These are phyloP conservation scores for Cryphonectria parasitica DNA, from an alignment of 2,329 filamentous ascomycete genomes.

Conservation along the genomic window DNA sequence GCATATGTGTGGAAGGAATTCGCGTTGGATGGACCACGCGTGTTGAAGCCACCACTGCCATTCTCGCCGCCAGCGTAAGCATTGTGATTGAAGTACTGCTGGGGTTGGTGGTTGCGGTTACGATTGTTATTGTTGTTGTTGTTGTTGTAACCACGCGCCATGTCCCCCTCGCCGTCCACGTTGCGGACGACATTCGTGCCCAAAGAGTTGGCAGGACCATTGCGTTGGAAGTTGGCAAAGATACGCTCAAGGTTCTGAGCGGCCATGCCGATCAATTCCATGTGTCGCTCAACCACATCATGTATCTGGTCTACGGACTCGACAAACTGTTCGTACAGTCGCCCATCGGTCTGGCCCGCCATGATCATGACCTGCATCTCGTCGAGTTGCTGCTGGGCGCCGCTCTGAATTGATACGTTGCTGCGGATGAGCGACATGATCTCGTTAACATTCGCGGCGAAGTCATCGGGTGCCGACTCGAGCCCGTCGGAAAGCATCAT, in stretches of 20 bases:
- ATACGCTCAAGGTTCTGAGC: not conserved
- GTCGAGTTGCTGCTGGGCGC: not conserved
- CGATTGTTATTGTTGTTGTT: not conserved
- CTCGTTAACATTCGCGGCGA: not conserved
- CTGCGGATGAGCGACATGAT: not conserved
- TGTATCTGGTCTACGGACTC: not conserved
- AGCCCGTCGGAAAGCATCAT: not conserved
- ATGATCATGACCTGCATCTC: not conserved
- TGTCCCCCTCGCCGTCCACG: not conserved
- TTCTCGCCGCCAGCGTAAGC: not conserved
- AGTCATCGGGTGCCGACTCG: not conserved
- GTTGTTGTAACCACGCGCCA: not conserved
- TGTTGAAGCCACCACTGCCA: not conserved
- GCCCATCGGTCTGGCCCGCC: too few species aligned
- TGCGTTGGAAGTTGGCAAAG: too few species aligned
- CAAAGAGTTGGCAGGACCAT: not conserved
- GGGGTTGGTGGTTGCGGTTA: not conserved
- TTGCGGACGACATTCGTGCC: not conserved
- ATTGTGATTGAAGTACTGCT: not conserved
- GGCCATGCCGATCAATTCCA: not conserved
- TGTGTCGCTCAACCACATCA: not conserved
- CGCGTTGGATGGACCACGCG: not conserved
- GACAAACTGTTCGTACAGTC: not conserved
- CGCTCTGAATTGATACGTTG: not conserved
- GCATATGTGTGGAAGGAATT: not conserved